phyloP scores from a whole-genome alignment of 768 basidiomycete genomes.

The Trametopsis cervina region DNA sequence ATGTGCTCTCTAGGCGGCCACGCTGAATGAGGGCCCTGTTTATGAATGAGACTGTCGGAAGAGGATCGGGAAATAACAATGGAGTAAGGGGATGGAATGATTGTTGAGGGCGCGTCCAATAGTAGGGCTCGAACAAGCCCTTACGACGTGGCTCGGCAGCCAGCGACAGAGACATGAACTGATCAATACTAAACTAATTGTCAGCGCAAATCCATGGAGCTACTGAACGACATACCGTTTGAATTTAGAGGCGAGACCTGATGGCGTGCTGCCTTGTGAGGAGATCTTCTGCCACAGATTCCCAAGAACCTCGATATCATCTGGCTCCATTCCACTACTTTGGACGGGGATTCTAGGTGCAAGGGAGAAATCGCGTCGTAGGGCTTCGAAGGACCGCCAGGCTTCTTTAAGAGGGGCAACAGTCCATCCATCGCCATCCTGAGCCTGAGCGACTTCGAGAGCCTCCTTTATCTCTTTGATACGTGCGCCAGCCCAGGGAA shows the following conservation, averaged over 20 bases:
- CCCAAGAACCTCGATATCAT: conserved; percentile 42
- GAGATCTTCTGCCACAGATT: conserved; percentile 51
- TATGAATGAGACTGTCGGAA: conserved; percentile 61
- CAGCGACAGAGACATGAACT: conserved; percentile 72
- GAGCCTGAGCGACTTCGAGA: conserved; percentile 38
- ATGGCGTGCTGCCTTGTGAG: conserved; percentile 30
- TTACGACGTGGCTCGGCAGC: conserved; percentile 69
- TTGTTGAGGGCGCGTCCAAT: conserved; percentile 49
- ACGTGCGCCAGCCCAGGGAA: conserved; percentile 67
- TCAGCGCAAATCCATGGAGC: neutral
- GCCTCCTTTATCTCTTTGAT: conserved; percentile 39
- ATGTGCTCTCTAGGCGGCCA: conserved; percentile 61
- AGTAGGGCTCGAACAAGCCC: conserved; percentile 71
- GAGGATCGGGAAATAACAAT: conserved; percentile 67
- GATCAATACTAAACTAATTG: conserved; percentile 45
- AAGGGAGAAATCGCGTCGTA: conserved; percentile 42
- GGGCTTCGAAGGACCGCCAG: conserved; percentile 42
- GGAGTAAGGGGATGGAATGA: conserved; percentile 49
- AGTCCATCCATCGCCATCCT: conserved; percentile 37
- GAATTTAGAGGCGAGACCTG: conserved; percentile 46
- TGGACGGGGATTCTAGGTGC: conserved; percentile 38
- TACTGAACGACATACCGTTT: conserved; percentile 41
- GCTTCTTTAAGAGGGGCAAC: conserved; percentile 35
- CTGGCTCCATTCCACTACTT: conserved; percentile 16
- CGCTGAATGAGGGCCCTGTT: conserved; percentile 61